These are phyloP conservation scores for Tirmania nivea DNA, from an alignment of 495 filamentous ascomycete genomes.

Conservation along the genomic window DNA sequence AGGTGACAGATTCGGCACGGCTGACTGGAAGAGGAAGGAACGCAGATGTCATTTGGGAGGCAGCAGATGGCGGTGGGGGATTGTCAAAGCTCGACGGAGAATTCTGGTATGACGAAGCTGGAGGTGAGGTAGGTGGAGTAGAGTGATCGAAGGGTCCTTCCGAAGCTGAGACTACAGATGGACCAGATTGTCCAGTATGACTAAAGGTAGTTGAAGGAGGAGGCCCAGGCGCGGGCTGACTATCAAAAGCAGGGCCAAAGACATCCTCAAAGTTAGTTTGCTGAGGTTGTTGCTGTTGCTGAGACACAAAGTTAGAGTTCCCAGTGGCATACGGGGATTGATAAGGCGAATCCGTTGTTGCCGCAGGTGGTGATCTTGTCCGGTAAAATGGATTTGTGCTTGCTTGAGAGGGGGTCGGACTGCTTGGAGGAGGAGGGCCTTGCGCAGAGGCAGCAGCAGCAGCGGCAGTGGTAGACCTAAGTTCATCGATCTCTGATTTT, in stretches of 20 bases:
- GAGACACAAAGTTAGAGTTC: constrained; percentile 35
- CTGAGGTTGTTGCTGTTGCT: constrained; percentile 26
- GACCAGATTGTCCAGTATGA: constrained; percentile 30
- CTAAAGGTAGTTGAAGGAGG: constrained; percentile 18
- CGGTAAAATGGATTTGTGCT: constrained; percentile 17
- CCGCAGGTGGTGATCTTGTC: constrained; percentile 22
- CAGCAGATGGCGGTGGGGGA: constrained; percentile 20
- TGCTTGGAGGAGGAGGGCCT: constrained; percentile 15
- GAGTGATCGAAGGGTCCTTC: constrained; percentile 19
- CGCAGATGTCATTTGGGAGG: constrained; percentile 46
- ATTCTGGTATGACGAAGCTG: constrained; percentile 28
- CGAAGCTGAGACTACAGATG: constrained; percentile 31
- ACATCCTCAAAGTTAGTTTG: constrained; percentile 72
- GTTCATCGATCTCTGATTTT: constrained; percentile 49
- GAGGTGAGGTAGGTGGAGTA: constrained; percentile 42
- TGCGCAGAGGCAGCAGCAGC: constrained; percentile 1
- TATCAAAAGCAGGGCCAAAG: constrained; percentile 52
- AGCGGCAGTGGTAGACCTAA: constrained; percentile 23
- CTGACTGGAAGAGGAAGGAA: constrained; percentile 42
- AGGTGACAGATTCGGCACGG: constrained; percentile 43
- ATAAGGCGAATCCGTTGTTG: constrained; percentile 16
- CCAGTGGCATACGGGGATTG: constrained; percentile 27
- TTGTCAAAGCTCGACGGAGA: constrained; percentile 33
- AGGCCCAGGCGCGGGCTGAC: constrained; percentile 19
- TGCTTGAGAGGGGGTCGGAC: constrained; percentile 13